Evolutionary conservation across 2,329 filamentous ascomycete genomes (phyloP), one percentile per base, ranked within the genome.

Genomic region (Cercospora janseana): DNA sequence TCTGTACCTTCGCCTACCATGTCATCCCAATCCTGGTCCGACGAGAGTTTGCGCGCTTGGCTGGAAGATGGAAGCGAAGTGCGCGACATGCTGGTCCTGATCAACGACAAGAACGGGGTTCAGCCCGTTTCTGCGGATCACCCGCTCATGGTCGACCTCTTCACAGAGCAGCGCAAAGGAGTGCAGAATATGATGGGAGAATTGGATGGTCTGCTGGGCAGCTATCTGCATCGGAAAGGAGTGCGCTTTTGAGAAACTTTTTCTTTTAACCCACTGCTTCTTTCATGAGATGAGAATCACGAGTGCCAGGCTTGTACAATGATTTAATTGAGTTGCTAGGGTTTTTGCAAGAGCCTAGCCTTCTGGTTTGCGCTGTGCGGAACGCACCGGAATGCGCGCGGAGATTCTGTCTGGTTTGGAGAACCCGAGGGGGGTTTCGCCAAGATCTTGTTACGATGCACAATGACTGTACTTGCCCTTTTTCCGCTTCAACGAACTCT

Each of bases 71-170:
- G 65, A 40, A 89, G 93, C 60, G 83, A 88, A 54, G 89, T 98
- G 59, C 82, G 88, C 43, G 92, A 98, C 66, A 80, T 97, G 66
- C 78, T 97, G 44, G 80, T 91, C 28, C 87, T 98, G 54, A 89
- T 98, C 21, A 91, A 95, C 66, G 91, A 97, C 70, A 95, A 91
- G 68, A 87, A 83, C 10, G 87, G 91, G 52, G 83, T 94, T 12
- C 79, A 83, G 32, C 87, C 89, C 13, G 87, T 86, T 6, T 82
- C 86, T 1, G 79, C 81, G n/a, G 88, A 95, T 50, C 91, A 97
- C 68, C 92, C 92, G 0, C 78, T 95, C 35, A 88, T 87, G 43
- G 82, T 82, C 10, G 81, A 83, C 16, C 73, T 97, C 47, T 97
- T 94, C 73, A 83, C 83, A 42, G 88, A 95, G 65, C 88, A 95